Conservation (phyloP, 805 yeast genomes). For the Candida argentea region DNA sequence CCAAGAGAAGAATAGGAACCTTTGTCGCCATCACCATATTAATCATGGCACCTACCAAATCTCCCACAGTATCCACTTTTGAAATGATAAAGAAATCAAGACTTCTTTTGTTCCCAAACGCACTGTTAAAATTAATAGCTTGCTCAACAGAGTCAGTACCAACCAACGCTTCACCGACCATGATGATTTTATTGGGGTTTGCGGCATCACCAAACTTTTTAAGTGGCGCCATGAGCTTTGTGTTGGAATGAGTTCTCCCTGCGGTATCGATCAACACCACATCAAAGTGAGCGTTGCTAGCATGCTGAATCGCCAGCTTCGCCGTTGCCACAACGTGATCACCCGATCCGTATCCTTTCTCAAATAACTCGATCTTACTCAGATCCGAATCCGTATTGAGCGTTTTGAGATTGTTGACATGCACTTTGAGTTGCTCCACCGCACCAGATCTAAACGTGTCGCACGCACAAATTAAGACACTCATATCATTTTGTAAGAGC, state of each 20-base stretch:
- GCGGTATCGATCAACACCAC: constrained; percentile 94
- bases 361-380: constrained; percentile 64
- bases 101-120: constrained; percentile 75
- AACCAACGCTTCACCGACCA: constrained; percentile 97
- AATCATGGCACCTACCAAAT: constrained; percentile 91
- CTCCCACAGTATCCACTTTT: constrained; percentile 96
- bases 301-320: constrained; percentile 78
- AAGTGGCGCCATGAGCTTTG: constrained; percentile 88
- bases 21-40: constrained; percentile 96
- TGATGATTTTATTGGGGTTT: constrained; percentile 88
- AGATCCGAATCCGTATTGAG: constrained; percentile 42
- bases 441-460: constrained; percentile 98
- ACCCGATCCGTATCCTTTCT: constrained; percentile 96
- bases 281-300: constrained; percentile 59
- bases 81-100: constrained; percentile 88
- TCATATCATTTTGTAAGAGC: constrained; percentile 82
- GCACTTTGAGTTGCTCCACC: constrained; percentile 93
- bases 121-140: constrained; percentile 85
- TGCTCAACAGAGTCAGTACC: constrained; percentile 97
- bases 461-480: constrained; percentile 88
- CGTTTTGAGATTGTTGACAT: constrained; percentile 72
- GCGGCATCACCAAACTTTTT: constrained; percentile 95
- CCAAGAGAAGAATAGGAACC: constrained; percentile 90
- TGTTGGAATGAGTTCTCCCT: constrained; percentile 93
- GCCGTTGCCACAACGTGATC: constrained; percentile 89